Conservation (phyloP, 768 basidiomycete species). For the Ephemerocybe angulata region DNA sequence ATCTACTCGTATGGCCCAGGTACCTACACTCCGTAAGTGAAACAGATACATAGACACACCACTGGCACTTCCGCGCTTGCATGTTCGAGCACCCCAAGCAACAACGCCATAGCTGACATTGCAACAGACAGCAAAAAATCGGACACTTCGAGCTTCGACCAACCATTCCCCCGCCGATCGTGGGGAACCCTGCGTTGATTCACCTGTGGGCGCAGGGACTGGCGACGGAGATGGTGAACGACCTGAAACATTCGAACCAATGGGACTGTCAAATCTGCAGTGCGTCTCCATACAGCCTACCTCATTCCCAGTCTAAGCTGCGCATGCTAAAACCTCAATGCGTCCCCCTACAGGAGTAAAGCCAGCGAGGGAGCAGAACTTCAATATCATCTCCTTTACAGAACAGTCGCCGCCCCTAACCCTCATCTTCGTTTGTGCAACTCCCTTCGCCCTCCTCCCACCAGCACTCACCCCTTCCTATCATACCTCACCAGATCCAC, state of each 20-base stretch:
- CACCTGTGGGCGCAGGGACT: neutral
- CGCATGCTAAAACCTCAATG: neutral
- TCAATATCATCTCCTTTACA: slow-evolving; percentile 1
- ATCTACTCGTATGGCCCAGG: too few species aligned
- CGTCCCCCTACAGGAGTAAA: too few species aligned
- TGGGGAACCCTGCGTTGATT: neutral
- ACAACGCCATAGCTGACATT: too few species aligned
- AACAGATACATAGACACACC: too few species aligned
- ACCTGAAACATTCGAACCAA: slow-evolving; percentile 10
- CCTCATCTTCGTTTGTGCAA: slow-evolving; percentile 1
- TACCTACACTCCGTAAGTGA: too few species aligned
- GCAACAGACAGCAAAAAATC: too few species aligned
- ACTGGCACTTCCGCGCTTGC: too few species aligned
- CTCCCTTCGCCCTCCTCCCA: neutral
- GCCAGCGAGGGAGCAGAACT: slow-evolving; percentile 8
- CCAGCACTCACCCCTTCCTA: neutral
- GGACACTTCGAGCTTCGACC: too few species aligned
- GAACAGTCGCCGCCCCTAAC: slow-evolving; percentile 7
- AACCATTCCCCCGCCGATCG: too few species aligned
- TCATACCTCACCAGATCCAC: neutral
- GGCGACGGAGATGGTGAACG: neutral
- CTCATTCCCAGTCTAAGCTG: neutral
- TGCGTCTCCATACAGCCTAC: neutral
- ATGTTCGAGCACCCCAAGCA: too few species aligned
- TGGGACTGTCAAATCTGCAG: slow-evolving; percentile 11